Evolutionary conservation across 768 basidiomycete genomes (phyloP).

Genomic region (Sarcodon sp.): DNA sequence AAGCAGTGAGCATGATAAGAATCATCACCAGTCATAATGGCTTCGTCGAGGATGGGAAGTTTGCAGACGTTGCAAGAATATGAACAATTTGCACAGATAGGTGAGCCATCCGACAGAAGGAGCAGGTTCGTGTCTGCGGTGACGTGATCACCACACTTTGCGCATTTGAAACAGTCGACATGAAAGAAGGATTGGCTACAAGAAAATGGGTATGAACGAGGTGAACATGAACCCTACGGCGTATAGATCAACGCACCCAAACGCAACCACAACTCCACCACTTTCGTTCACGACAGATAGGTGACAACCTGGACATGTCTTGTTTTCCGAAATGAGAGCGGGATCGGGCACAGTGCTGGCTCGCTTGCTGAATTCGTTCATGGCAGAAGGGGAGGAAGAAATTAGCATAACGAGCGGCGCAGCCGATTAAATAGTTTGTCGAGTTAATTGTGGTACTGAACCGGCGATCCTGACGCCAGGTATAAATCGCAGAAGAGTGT

Average conservation of each 20-base stretch:
- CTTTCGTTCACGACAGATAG: constrained; percentile 67
- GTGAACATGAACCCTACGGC: constrained; percentile 1
- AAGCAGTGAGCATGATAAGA: constrained; percentile 98
- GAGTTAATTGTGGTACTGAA: too few relatives aligned
- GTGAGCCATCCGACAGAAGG: constrained; percentile 93
- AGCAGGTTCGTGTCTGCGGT: constrained; percentile 97
- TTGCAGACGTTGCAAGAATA: constrained; percentile 95
- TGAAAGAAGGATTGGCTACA: constrained; percentile 87
- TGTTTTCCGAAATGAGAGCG: constrained; percentile 28
- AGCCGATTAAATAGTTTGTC: too few relatives aligned
- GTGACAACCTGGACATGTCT: constrained; percentile 74
- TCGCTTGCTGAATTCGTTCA: background rate
- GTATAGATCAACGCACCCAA: constrained; percentile 62
- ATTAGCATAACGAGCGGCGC: too few relatives aligned
- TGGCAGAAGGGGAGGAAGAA: background rate
- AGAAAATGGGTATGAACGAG: constrained; percentile 5
- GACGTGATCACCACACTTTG: constrained; percentile 87
- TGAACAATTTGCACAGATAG: constrained; percentile 87
- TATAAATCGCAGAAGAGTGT: too few relatives aligned
- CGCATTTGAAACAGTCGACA: constrained; percentile 92
- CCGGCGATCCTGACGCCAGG: too few relatives aligned
- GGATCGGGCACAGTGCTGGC: constrained; percentile 10
- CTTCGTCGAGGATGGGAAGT: constrained; percentile 92
- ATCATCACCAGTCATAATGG: constrained; percentile 99
- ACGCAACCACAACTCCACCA: constrained; percentile 87